A percentile compares a stretch with the other conserved stretches of the same genome.
Evolutionary conservation across 768 basidiomycete genomes (phyloP).

Genomic region (Auriscalpium orientale): DNA sequence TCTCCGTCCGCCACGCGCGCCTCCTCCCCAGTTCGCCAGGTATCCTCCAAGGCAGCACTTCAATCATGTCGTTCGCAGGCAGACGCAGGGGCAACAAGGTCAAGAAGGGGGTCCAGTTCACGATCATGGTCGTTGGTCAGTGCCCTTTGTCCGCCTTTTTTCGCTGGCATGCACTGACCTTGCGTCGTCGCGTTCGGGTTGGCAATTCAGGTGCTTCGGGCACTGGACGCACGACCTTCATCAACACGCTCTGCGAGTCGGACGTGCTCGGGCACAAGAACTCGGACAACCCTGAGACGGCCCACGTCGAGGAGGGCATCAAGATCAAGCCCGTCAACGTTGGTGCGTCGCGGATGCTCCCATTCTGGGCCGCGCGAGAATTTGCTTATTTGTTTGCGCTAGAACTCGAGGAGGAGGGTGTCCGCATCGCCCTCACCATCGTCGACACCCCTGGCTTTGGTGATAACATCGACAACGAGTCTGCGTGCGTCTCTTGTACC

Average conservation of each 20-base stretch:
- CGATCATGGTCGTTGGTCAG: constrained; percentile 95
- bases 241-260: constrained; percentile 98
- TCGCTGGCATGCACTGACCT: neutral
- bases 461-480: constrained; percentile 98
- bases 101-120: constrained; percentile 99
- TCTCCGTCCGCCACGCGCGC: constrained; percentile 12
- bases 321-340: constrained; percentile 93
- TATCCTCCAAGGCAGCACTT: constrained; percentile 5
- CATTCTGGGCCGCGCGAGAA: neutral
- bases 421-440: constrained; percentile 94
- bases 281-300: constrained; percentile 75
- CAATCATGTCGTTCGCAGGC: constrained; percentile 73
- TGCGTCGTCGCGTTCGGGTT: constrained; percentile 4
- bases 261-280: constrained; percentile 87
- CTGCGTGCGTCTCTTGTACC: constrained; percentile 58
- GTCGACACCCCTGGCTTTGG: constrained; percentile 99
- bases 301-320: constrained; percentile 91
- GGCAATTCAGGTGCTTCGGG: constrained; percentile 78
- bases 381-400: neutral
- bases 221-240: constrained; percentile 95
- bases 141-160: constrained; percentile 16
- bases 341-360: constrained; percentile 42
- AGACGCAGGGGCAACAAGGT: constrained; percentile 89
- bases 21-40: constrained; percentile 13
- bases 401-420: constrained; percentile 99